Percentiles rank a stretch among this genome's conserved stretches.
Conservation (phyloP, 805 yeast species). For the Grigorovia humatica region DNA sequence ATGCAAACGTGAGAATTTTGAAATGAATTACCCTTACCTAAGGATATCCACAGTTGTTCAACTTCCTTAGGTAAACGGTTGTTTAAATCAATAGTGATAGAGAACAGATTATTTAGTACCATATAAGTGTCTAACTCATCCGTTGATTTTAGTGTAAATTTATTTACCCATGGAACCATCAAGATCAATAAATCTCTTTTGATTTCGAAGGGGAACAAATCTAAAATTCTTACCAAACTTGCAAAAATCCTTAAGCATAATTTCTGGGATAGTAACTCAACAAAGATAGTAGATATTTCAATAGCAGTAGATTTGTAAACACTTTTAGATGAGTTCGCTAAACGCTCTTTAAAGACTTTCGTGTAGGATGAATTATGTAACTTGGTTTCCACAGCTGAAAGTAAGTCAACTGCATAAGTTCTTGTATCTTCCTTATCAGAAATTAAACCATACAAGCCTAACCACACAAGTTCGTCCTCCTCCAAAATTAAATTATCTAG, state of each 20-base stretch:
- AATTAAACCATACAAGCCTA: conserved; percentile 72
- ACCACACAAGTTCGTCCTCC: conserved; percentile 58
- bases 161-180: conserved; percentile 86
- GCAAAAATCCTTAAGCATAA: conserved; percentile 53
- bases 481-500: conserved; percentile 39
- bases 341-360: conserved; percentile 53
- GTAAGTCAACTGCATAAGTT: conserved; percentile 57
- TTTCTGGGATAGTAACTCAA: conserved; percentile 48
- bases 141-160: conserved; percentile 50
- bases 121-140: conserved; percentile 43
- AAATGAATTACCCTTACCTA: conserved; percentile 64
- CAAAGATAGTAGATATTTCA: conserved; percentile 66
- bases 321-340: conserved; percentile 65
- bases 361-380: conserved; percentile 45
- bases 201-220: conserved; percentile 43
- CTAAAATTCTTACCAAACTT: conserved; percentile 62
- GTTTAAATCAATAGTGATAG: conserved; percentile 70
- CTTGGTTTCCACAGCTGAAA: conserved; percentile 54
- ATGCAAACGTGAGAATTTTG: conserved; percentile 64
- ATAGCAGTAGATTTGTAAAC: conserved; percentile 81
- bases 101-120: conserved; percentile 74
- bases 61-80: conserved; percentile 73
- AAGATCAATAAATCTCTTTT: conserved; percentile 74
- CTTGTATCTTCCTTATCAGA: conserved; percentile 61
- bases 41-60: conserved; percentile 90